phyloP scores from a whole-genome alignment of 1,284 basidiomycete genomes.

The Phellopilus nigrolimitatus region DNA sequence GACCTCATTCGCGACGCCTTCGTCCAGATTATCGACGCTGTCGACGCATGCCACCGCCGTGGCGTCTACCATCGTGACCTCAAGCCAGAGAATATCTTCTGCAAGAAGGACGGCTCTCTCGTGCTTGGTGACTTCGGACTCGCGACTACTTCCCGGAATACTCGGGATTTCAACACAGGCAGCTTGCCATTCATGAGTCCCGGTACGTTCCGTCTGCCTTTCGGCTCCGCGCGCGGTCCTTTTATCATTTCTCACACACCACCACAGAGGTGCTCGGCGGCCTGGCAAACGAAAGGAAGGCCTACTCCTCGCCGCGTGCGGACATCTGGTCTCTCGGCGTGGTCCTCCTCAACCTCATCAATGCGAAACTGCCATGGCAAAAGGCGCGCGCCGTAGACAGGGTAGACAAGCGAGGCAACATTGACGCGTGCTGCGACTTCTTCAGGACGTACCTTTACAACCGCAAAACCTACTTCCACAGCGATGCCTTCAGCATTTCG shows the following conservation, averaged over 20 bases:
- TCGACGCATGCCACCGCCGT: constrained; percentile 82
- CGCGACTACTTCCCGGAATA: constrained; percentile 85
- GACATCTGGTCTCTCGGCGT: constrained; percentile 99
- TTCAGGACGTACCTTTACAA: constrained; percentile 72
- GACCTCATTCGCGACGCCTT: constrained; percentile 83
- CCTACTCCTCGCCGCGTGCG: constrained; percentile 85
- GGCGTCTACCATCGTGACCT: constrained; percentile 97
- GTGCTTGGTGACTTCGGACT: constrained; percentile 96
- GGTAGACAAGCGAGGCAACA: too few relatives aligned
- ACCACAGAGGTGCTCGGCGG: constrained; percentile 86
- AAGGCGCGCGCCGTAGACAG: constrained; percentile 80
- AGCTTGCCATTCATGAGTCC: constrained; percentile 97
- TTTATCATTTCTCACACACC: constrained; percentile 18
- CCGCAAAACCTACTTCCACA: constrained; percentile 60
- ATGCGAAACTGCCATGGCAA: constrained; percentile 96
- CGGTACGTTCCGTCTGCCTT: constrained; percentile 45
- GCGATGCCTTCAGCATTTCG: constrained; percentile 73
- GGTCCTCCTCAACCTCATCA: constrained; percentile 91
- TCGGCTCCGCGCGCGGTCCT: constrained; percentile 51
- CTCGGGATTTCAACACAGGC: constrained; percentile 92
- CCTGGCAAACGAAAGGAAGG: constrained; percentile 59
- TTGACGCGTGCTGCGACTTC: too few relatives aligned
- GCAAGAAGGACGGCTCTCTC: constrained; percentile 77
- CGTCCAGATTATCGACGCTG: constrained; percentile 89
- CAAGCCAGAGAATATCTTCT: constrained; percentile 97